phyloP scores from a whole-genome alignment of 805 yeast species.

The Candida schatavii region DNA sequence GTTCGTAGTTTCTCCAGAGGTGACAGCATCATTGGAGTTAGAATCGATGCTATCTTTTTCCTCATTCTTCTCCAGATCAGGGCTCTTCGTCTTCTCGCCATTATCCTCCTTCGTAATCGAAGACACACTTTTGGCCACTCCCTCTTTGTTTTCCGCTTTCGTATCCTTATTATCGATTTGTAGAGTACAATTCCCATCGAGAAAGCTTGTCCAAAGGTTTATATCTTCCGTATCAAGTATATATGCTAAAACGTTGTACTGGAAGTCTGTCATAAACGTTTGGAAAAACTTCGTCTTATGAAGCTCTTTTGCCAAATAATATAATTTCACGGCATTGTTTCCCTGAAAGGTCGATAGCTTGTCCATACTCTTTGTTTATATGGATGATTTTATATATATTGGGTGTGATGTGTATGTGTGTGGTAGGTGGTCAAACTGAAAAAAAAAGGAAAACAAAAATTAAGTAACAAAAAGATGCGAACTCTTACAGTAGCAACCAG shows the following conservation, averaged over 20 bases:
- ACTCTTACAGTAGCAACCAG: no score
- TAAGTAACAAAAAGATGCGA: no score
- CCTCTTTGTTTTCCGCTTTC: neutral
- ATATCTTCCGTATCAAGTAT: conserved; percentile 28
- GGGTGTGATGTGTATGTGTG: no score
- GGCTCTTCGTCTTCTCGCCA: no score
- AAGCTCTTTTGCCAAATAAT: conserved; percentile 33
- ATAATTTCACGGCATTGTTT: conserved; percentile 30
- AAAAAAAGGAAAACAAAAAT: no score
- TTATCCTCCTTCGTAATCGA: no score
- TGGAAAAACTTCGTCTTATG: conserved; percentile 31
- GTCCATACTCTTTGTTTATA: no score
- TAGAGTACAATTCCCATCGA: conserved; percentile 36
- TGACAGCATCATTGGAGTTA: neutral
- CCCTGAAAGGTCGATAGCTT: conserved; percentile 35
- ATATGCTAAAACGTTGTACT: conserved; percentile 28
- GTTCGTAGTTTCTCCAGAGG: conserved; percentile 2
- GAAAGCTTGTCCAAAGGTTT: conserved; percentile 34
- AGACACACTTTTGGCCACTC: neutral
- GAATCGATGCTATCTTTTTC: conserved; percentile 20
- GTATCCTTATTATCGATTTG: conserved; percentile 15
- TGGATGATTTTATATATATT: no score
- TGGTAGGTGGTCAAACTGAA: no score
- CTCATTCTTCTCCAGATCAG: conserved; percentile 20
- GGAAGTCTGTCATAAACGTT: conserved; percentile 32